Conservation (phyloP, 495 filamentous ascomycete genomes). For the Astrothelium subdiscretum region DNA sequence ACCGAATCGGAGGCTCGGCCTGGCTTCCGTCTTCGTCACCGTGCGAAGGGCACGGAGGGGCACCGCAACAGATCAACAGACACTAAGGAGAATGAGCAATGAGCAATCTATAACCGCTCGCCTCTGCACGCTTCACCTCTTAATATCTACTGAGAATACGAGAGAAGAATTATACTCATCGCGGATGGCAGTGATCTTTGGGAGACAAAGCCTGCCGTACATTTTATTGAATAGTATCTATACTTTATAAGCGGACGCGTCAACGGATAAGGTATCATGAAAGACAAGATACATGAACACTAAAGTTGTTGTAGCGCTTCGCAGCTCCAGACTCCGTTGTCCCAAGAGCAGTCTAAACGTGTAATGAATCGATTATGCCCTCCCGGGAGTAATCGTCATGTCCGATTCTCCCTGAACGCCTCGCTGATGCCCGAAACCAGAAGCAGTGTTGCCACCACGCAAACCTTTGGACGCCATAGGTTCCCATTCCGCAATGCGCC, state of each 20-base stretch:
- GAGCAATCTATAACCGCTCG: background rate
- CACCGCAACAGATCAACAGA: background rate
- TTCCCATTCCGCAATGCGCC: slow-evolving; percentile 28
- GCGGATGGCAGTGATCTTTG: no score
- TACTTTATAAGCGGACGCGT: background rate
- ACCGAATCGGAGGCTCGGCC: slow-evolving; percentile 1
- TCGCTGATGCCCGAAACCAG: background rate
- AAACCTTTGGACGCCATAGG: slow-evolving; percentile 6
- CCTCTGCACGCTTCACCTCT: background rate
- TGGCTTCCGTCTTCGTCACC: background rate
- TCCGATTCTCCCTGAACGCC: background rate
- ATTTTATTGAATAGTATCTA: no score
- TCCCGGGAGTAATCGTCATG: background rate
- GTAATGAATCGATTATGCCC: background rate
- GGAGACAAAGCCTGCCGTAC: no score
- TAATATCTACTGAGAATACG: no score
- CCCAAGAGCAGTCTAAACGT: background rate
- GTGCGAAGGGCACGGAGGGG: background rate
- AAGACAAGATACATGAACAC: background rate
- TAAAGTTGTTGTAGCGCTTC: background rate
- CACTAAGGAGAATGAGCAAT: background rate
- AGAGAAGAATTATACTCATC: no score
- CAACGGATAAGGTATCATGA: background rate
- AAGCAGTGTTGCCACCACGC: background rate
- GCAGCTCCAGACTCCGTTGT: background rate